Evolutionary conservation across 1,284 basidiomycete species (phyloP), one percentile per base, ranked within the genome.

Genomic region (Marasmius oreades): DNA sequence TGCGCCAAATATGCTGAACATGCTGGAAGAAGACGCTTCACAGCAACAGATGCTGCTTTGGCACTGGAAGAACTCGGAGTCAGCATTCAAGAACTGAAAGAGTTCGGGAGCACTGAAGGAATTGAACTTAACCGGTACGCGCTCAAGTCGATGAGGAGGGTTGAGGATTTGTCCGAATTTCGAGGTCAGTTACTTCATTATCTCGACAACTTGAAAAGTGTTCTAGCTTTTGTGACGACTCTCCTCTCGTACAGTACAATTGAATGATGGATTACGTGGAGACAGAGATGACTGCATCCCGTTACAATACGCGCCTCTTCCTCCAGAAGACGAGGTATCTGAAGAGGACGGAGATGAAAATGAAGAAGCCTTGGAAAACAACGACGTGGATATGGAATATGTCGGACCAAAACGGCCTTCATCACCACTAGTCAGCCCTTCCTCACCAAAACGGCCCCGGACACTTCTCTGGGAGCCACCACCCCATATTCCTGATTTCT

Each of bases 41-140:
- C 79, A 10, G 69, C 77, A 1, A 69, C 72, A 51, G 90, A 92
- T 69, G 81, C 83, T 6, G 62, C 84, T 1, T 73, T 74, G n/a
- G 87, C 86, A 2, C 72, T 92, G 26, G 81, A 81, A n/a, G 88
- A 90, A 55, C 71, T 91, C 12, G 89, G 89, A 20, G 77, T 88
- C 0, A 79, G 75, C 47, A 56, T 88, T n/a, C 81, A 88, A 10
- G 89, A 92, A 66, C 70, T 92, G 51, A 71, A 67, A 23, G 84
- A 87, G 57, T 91, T 87, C 63, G 79, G 74, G 51, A 67, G 69
- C 26, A 73, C 77, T 1, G 89, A 91, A 67, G 88, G 78, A 12
- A 75, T 73, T 62, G 90, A 92, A 62, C 67, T 90, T 57, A 75
- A 77, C 39, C 77, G 85, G 34, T 90, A 89, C 68, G 81, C 82